Conservation (phyloP, 768 basidiomycete species). For the Imleria badia region DNA sequence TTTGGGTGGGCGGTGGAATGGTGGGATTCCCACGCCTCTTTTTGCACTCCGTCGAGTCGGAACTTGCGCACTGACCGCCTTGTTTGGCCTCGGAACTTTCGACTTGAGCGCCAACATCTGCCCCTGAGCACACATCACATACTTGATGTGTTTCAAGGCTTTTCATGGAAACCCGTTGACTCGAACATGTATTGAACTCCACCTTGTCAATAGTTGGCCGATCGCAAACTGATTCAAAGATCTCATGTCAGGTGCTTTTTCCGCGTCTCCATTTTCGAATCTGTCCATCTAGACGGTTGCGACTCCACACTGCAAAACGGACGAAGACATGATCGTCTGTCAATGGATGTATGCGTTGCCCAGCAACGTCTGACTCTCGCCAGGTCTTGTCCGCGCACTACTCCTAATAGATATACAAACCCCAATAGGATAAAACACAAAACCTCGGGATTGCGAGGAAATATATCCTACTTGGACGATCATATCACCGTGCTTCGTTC, state of each 20-base stretch:
- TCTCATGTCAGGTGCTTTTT: too few species aligned
- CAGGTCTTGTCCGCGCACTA: background rate
- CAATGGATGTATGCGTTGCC: background rate
- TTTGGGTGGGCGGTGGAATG: constrained; percentile 20
- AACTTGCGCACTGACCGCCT: constrained; percentile 33
- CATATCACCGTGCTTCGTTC: background rate
- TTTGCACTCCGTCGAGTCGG: constrained; percentile 27
- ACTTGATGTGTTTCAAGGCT: too few species aligned
- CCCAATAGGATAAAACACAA: background rate
- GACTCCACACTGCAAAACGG: background rate
- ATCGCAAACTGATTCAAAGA: background rate
- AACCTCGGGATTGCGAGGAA: background rate
- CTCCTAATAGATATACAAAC: background rate
- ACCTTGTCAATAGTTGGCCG: too few species aligned
- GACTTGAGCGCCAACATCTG: too few species aligned
- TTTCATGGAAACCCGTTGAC: too few species aligned
- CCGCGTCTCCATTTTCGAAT: background rate
- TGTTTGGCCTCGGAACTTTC: constrained; percentile 20
- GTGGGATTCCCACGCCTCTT: constrained; percentile 31
- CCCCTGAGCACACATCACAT: background rate
- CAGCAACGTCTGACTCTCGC: background rate
- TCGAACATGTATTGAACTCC: too few species aligned
- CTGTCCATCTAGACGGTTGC: background rate
- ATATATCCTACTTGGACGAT: background rate
- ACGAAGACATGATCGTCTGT: background rate